Percentiles rank a stretch among this genome's conserved stretches.
These are phyloP conservation scores for Cyberlindnera maclurae DNA, from an alignment of 805 yeast genomes.

Conservation along the genomic window DNA sequence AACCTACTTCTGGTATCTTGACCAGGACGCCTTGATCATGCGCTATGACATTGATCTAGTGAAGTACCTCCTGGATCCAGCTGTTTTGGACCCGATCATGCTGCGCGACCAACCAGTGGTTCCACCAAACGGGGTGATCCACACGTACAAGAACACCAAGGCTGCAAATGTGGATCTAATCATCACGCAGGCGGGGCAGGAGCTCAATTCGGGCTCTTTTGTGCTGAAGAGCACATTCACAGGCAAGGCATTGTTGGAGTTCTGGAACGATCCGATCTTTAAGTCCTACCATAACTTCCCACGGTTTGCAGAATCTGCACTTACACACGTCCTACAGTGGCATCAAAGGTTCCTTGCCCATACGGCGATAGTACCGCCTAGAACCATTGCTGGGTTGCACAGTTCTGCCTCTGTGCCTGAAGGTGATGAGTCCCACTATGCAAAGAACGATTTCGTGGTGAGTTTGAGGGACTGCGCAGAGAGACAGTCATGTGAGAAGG, in stretches of 20 bases:
- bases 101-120: slow-evolving; percentile 66
- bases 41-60: slow-evolving; percentile 54
- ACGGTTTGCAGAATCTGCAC: slow-evolving; percentile 52
- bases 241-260: slow-evolving; percentile 67
- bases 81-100: slow-evolving; percentile 56
- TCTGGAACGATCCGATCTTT: slow-evolving; percentile 69
- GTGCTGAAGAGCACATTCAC: slow-evolving; percentile 59
- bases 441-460: slow-evolving; percentile 61
- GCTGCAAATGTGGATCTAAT: slow-evolving; percentile 52
- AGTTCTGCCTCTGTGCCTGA: slow-evolving; percentile 29
- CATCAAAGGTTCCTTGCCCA: slow-evolving; percentile 76
- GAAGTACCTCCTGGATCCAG: slow-evolving; percentile 51
- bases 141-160: slow-evolving; percentile 55
- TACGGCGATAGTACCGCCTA: slow-evolving; percentile 64
- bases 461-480: slow-evolving; percentile 50
- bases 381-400: slow-evolving; percentile 44
- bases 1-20: slow-evolving; percentile 86
- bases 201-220: slow-evolving; percentile 64
- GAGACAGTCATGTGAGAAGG: slow-evolving; percentile 45
- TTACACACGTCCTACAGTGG: slow-evolving; percentile 91
- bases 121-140: slow-evolving; percentile 60
- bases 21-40: slow-evolving; percentile 72
- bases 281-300: slow-evolving; percentile 57
- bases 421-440: slow-evolving; percentile 45
- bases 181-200: slow-evolving; percentile 60